A percentile compares a stretch with the other conserved stretches of the same genome.
Evolutionary conservation across 2,329 filamentous ascomycete genomes (phyloP).

Genomic region (Arachnopeziza araneosa): DNA sequence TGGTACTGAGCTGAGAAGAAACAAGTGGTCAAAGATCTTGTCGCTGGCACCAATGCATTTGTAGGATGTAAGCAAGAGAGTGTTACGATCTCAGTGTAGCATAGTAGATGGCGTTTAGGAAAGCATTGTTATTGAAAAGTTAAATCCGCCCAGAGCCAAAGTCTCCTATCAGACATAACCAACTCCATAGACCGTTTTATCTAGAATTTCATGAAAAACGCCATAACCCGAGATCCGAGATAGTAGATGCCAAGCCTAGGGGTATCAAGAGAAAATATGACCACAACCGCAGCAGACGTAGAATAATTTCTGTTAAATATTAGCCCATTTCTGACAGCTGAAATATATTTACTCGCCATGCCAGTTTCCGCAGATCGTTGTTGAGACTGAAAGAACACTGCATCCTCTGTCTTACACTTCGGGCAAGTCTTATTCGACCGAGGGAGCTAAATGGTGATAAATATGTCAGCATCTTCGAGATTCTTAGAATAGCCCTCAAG

Average conservation of each 20-base stretch:
- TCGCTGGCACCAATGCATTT: slow-evolving; percentile 85
- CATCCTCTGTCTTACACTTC: slow-evolving; percentile 77
- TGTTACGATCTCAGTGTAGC: background rate
- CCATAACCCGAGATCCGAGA: slow-evolving; percentile 5
- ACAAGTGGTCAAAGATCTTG: slow-evolving; percentile 98
- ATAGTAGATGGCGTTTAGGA: background rate
- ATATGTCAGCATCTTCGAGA: slow-evolving; percentile 32
- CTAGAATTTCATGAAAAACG: slow-evolving; percentile 9
- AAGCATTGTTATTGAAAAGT: background rate
- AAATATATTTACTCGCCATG: slow-evolving; percentile 64
- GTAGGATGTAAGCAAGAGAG: slow-evolving; percentile 34
- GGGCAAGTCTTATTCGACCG: slow-evolving; percentile 83
- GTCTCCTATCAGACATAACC: background rate
- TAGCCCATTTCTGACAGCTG: background rate
- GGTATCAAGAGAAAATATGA: slow-evolving; percentile 65
- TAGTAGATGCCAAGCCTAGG: slow-evolving; percentile 3
- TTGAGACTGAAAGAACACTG: slow-evolving; percentile 98
- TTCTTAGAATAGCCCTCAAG: background rate
- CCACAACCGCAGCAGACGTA: slow-evolving; percentile 94
- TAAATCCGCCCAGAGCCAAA: background rate
- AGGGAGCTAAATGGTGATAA: slow-evolving; percentile 65
- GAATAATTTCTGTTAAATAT: slow-evolving; percentile 67
- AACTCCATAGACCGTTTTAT: background rate
- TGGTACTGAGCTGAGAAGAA: slow-evolving; percentile 79
- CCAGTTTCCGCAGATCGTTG: slow-evolving; percentile 95